These are phyloP conservation scores for Lasiosphaeria ovina DNA, from an alignment of 495 filamentous ascomycete genomes.

Conservation along the genomic window DNA sequence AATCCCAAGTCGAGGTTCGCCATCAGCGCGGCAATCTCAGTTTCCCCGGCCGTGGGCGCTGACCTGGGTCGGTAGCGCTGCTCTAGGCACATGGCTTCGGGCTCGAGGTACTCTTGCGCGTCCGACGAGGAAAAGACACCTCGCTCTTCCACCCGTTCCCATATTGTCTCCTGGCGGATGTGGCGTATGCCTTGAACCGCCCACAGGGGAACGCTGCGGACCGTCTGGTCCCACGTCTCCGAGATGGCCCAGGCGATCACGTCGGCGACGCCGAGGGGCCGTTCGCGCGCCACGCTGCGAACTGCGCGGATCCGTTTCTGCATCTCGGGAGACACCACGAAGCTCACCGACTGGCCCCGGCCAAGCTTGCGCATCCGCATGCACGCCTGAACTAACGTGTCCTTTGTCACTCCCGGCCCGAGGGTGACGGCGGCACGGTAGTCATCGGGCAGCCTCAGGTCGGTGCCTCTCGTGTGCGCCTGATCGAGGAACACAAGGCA, in stretches of 20 bases:
- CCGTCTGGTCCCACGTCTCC: conserved; percentile 52
- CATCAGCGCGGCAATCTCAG: conserved; percentile 23
- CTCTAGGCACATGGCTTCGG: conserved; percentile 30
- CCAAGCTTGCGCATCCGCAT: conserved; percentile 66
- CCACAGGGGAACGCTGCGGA: conserved; percentile 57
- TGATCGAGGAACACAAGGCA: conserved; percentile 76
- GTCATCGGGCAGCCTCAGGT: conserved; percentile 60
- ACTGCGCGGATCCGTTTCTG: conserved; percentile 36
- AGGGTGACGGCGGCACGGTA: conserved; percentile 69
- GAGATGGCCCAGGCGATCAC: conserved; percentile 59
- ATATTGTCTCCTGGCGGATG: conserved; percentile 32
- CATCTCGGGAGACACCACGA: conserved; percentile 56
- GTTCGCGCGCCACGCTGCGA: neutral
- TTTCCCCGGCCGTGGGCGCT: neutral
- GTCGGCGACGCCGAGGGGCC: conserved; percentile 41
- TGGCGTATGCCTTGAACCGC: conserved; percentile 56
- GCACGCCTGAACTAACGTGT: conserved; percentile 70
- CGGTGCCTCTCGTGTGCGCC: conserved; percentile 72
- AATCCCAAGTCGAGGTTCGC: neutral
- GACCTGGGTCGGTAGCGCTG: conserved; percentile 18
- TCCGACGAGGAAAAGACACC: conserved; percentile 20
- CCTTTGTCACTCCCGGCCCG: conserved; percentile 66
- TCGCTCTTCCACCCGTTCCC: conserved; percentile 15
- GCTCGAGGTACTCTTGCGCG: conserved; percentile 46
- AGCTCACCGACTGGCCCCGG: conserved; percentile 59